Conservation (phyloP, 495 filamentous ascomycete genomes). For the Hapsidospora chrysogenum region DNA sequence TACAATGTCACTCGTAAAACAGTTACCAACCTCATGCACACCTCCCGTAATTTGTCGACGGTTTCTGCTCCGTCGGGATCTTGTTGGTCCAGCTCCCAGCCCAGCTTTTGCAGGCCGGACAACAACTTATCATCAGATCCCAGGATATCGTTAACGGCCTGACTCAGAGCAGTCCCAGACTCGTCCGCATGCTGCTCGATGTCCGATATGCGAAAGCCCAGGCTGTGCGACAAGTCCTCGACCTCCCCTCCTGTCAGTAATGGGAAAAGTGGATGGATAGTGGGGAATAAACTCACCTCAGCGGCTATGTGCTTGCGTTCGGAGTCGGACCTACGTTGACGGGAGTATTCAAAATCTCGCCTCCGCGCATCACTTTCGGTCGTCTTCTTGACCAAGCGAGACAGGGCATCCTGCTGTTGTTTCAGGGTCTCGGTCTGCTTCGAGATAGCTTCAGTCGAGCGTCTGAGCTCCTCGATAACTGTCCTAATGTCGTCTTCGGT, state of each 20-base stretch:
- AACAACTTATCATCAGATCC: slow-evolving; percentile 29
- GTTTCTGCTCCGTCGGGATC: slow-evolving; percentile 18
- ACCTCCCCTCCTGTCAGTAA: slow-evolving; percentile 10
- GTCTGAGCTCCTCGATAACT: slow-evolving; percentile 26
- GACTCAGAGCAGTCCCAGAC: slow-evolving; percentile 9
- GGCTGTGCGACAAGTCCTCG: slow-evolving; percentile 19
- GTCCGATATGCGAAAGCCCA: slow-evolving; percentile 20
- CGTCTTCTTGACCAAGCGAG: slow-evolving; percentile 14
- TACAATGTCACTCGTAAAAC: neutral
- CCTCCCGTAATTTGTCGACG: slow-evolving; percentile 20
- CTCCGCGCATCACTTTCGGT: slow-evolving; percentile 8
- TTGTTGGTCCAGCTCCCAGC: slow-evolving; percentile 24
- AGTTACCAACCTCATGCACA: slow-evolving; percentile 14
- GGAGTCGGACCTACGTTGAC: neutral
- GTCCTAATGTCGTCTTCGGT: slow-evolving; percentile 21
- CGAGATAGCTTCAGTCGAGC: slow-evolving; percentile 27
- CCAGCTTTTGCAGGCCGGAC: slow-evolving; percentile 29
- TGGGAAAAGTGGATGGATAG: neutral
- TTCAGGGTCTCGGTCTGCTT: slow-evolving; percentile 24
- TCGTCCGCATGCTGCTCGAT: slow-evolving; percentile 18
- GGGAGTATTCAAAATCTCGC: slow-evolving; percentile 9
- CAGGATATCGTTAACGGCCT: slow-evolving; percentile 19
- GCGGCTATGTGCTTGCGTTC: slow-evolving; percentile 14
- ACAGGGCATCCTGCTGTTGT: slow-evolving; percentile 26
- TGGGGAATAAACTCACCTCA: slow-evolving; percentile 8